These are phyloP conservation scores for Calonectria ilicicola DNA, from an alignment of 2,329 filamentous ascomycete species.

Conservation along the genomic window DNA sequence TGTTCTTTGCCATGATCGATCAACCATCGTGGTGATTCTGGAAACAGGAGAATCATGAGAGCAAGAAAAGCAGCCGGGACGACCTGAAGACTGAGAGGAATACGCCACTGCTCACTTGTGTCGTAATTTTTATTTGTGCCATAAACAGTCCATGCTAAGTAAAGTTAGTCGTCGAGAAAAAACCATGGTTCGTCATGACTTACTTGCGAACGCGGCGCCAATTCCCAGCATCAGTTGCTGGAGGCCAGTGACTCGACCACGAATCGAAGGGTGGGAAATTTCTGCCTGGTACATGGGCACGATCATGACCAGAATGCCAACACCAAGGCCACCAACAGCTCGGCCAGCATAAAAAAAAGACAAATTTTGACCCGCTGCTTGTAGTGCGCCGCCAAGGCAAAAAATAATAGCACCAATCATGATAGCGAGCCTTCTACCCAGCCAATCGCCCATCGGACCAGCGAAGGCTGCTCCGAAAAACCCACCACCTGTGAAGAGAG, in stretches of 20 bases:
- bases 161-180: background rate
- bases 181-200: background rate
- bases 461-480: constrained; percentile 77
- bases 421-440: constrained; percentile 79
- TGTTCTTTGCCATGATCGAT: constrained; percentile 75
- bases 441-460: constrained; percentile 71
- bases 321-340: constrained; percentile 72
- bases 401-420: constrained; percentile 77
- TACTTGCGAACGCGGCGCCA: constrained; percentile 69
- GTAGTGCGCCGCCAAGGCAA: constrained; percentile 76
- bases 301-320: constrained; percentile 36
- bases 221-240: constrained; percentile 87
- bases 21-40: constrained; percentile 52
- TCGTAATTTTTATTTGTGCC: constrained; percentile 51
- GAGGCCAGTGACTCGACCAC: constrained; percentile 77
- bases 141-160: constrained; percentile 75
- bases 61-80: constrained; percentile 31
- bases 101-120: constrained; percentile 30
- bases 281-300: constrained; percentile 79
- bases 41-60: constrained; percentile 35
- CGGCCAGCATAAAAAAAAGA: constrained; percentile 77
- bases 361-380: constrained; percentile 72
- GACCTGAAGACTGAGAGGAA: constrained; percentile 33
- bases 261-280: constrained; percentile 79
- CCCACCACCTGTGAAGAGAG: constrained; percentile 79